Percentiles rank a stretch among this genome's conserved stretches.
Evolutionary conservation across 2,329 filamentous ascomycete species (phyloP).

Genomic region (Monosporascus cannonballus): DNA sequence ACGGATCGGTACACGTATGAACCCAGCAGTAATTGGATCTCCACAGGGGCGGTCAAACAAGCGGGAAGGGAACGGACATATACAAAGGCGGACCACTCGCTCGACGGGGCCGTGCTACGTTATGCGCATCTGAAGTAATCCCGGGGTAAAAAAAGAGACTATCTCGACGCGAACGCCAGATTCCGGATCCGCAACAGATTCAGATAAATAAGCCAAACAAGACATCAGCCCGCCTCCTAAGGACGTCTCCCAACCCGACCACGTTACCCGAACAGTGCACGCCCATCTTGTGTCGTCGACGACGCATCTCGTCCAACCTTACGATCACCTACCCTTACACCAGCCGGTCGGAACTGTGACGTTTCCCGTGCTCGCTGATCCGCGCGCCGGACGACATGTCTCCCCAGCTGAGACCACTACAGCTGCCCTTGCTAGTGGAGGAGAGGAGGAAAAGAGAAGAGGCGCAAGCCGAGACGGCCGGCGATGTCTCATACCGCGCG

Average conservation of each 20-base stretch:
- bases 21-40: not conserved
- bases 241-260: not conserved
- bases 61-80: not conserved
- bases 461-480: constrained; percentile 19
- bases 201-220: not conserved
- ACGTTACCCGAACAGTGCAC: not conserved
- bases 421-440: constrained; percentile 23
- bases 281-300: not conserved
- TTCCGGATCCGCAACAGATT: not conserved
- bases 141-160: not conserved
- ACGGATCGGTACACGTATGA: not conserved
- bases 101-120: not conserved
- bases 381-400: constrained; percentile 18
- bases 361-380: constrained; percentile 7
- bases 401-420: constrained; percentile 26
- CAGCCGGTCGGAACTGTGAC: constrained; percentile 7
- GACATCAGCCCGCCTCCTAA: not conserved
- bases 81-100: not conserved
- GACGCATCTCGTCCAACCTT: constrained; percentile 3
- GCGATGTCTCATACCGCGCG: constrained; percentile 39
- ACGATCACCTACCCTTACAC: not conserved
- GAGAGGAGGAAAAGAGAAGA: constrained; percentile 23
- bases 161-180: not conserved
- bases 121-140: not conserved
- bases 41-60: not conserved